Base-by-base conservation (phyloP, 2,329 filamentous ascomycete species). In the Talaromyces verruculosus region DNA sequence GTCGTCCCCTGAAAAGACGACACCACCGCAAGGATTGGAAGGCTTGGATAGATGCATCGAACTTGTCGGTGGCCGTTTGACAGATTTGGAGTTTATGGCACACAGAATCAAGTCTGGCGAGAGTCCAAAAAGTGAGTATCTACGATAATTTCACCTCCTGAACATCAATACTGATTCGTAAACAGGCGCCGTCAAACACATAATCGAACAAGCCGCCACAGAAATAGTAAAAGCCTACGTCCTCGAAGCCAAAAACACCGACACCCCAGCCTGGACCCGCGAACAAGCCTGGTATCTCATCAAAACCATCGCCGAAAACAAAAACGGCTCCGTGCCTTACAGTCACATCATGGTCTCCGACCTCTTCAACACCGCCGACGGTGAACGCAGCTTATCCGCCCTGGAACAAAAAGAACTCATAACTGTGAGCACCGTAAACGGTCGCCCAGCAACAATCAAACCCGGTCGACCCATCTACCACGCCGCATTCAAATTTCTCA, bases 181-280 rank as follows among this genome's bases (percentile, higher is more conserved):
- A 13, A 61, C 65, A 82, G 85, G 90, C 70, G 95, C 95, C 2
- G 89, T 97, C 2, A 83, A 88, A 25, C 93, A 97, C 69, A 98
- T 99, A 68, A 90, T 97, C 63, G 89, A 92, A 64, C 92, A 97
- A 74, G 91, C 90, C 19, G 91, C 93, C 0, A 91, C 91, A 0
- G 95, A 98, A 74, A 93, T 98, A 58, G 81, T 97, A 68, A 96
- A 97, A 74, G 93, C 97, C 84, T 98, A 93, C 80, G 86, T 99
- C 35, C 82, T 96, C 2, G 73, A 83, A 51, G 75, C 79, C 28
- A 86, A 88, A 55, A 85, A 85, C 35, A 28, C 30, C 35, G 60
- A 63, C 13, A 37, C 28, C 15, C 39, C 37, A 2, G 85, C 86
- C 63, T 98, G 92, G 91, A 91, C 89, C 0, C 83, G 88, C 4